Evolutionary conservation across 169 alveolate genomes (phyloP).

Genomic region (Perkinsus marinus): DNA sequence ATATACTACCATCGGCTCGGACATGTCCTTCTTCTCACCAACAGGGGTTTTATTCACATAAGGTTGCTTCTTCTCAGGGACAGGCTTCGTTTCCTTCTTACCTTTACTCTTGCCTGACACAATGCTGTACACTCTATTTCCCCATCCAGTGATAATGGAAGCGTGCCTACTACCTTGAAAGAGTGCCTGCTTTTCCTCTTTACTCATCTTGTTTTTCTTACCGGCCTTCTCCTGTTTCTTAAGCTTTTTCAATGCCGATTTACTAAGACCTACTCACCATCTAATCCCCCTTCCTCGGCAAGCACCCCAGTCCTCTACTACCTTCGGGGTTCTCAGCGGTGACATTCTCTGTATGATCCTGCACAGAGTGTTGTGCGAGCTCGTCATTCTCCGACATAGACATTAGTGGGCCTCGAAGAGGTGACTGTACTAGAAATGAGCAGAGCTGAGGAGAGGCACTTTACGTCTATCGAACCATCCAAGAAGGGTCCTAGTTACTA

Average conservation of each 20-base stretch:
- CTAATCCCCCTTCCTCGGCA: not conserved
- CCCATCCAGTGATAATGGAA: too few relatives aligned
- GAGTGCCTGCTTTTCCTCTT: not conserved
- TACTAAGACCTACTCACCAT: not conserved
- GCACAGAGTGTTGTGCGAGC: not conserved
- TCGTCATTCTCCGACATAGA: not conserved
- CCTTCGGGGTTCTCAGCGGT: not conserved
- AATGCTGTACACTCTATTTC: too few relatives aligned
- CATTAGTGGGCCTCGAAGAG: not conserved
- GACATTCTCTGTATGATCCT: not conserved
- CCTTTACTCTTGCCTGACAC: not conserved
- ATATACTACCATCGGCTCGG: constrained; percentile 7
- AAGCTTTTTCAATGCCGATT: not conserved
- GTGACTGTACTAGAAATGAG: not conserved
- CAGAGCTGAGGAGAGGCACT: not conserved
- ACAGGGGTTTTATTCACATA: not conserved
- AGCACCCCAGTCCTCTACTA: not conserved
- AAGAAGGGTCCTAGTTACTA: not conserved
- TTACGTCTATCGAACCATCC: too few relatives aligned
- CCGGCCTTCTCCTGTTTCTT: not conserved
- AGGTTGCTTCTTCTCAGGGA: not conserved
- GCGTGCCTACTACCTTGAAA: not conserved
- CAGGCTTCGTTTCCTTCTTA: not conserved
- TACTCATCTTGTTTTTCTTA: not conserved
- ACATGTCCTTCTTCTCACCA: not conserved